These are phyloP conservation scores for Amanita jacksonii DNA, from an alignment of 768 basidiomycete genomes.

Conservation along the genomic window DNA sequence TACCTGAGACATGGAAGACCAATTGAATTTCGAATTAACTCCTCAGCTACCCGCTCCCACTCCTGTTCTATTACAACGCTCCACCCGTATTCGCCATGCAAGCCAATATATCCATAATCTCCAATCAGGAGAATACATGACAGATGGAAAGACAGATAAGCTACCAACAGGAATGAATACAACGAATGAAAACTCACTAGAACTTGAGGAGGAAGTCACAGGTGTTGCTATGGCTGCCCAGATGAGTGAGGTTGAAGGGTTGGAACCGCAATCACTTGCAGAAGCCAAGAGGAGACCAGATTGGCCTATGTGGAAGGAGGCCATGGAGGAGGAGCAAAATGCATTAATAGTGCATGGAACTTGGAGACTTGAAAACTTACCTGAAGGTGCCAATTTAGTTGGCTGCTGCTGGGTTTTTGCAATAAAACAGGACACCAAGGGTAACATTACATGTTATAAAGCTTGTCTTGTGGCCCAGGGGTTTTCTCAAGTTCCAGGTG, in stretches of 20 bases:
- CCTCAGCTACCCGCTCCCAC: not conserved
- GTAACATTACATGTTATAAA: constrained; percentile 25
- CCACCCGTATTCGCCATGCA: not conserved
- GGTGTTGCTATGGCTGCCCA: not conserved
- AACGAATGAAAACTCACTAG: not conserved
- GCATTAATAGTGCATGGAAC: constrained; percentile 5
- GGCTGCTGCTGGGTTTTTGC: constrained; percentile 25
- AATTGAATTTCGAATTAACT: not conserved
- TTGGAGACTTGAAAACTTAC: constrained; percentile 7
- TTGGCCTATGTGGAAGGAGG: constrained; percentile 2
- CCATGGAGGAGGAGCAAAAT: constrained; percentile 8
- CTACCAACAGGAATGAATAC: not conserved
- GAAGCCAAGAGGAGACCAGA: constrained; percentile 9
- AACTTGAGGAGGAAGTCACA: not conserved
- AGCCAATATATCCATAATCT: not conserved
- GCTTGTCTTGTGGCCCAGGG: constrained; percentile 31
- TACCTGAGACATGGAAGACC: constrained; percentile 7
- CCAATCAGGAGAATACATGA: not conserved
- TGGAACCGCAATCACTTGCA: not conserved
- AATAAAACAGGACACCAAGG: constrained; percentile 24
- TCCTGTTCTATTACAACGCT: not conserved
- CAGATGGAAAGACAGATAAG: not conserved
- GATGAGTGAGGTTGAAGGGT: not conserved
- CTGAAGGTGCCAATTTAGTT: constrained; percentile 10
- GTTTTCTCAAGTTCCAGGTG: not conserved